Base-by-base conservation (phyloP, 805 yeast species). In the Pichia membranifaciens region DNA sequence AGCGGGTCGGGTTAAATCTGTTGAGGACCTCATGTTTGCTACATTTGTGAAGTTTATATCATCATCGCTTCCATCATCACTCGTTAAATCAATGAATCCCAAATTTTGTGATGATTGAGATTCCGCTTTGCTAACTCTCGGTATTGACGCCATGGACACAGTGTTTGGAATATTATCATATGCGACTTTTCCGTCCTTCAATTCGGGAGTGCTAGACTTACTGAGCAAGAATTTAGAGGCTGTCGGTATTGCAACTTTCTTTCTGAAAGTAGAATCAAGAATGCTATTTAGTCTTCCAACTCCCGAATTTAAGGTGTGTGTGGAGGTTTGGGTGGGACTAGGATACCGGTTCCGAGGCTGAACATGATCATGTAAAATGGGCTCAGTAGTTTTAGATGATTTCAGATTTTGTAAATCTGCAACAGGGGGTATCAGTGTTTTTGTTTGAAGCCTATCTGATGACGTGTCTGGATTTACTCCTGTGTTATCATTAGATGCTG, bases 41-140 rank as follows among this genome's bases (percentile, higher is more conserved):
- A 41, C 3, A 41, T 28, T 32, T 5, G 37, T 20, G 33, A 41
- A 41, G 20, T 36, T 41, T 6, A 41, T 36, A 20, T 42, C 42
- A 5, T 38, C 46, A 23, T 42, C 46, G 28, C 25, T 28, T 10
- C 28, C 46, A 4, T 42, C 50, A 16, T 42, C 46, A 25, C 39
- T 32, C 4, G 50, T 47, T 23, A 47, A 33, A 23, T 43, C 38
- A 2, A 47, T 38, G 28, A 38, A 37, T 3, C 48, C 44, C 7
- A 34, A 1, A 22, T 18, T 38, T 12, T 1, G n/a, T 17, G 47
- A 23, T 5, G 32, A 15, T 7, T 23, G 13, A 17, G 38, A 7
- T 15, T 31, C n/a, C 18, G 37, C 18, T 36, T 40, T 23, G 7
- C 10, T 25, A 23, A 10, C 33, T 31, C 18, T 18, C 32, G 45